Conservation (phyloP, 2,329 filamentous ascomycete species). For the Dactylonectria macrodidyma region DNA sequence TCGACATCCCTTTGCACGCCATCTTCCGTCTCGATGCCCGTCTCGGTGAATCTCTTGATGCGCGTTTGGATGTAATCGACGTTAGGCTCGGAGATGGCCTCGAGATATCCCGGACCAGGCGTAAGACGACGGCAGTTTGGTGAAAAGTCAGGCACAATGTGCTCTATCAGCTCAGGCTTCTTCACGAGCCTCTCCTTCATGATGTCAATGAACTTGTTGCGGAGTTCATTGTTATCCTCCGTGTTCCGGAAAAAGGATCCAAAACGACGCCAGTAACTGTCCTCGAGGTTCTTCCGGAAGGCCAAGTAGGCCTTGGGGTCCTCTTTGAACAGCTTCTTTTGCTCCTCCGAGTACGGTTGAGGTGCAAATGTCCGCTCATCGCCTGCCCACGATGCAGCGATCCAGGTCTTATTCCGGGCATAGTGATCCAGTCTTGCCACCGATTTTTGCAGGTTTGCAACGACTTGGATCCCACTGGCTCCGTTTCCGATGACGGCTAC, state of each 20-base stretch:
- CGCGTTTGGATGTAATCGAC: slow-evolving; percentile 72
- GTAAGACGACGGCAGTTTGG: slow-evolving; percentile 76
- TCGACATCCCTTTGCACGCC: slow-evolving; percentile 72
- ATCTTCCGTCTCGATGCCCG: slow-evolving; percentile 73
- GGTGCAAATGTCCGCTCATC: slow-evolving; percentile 69
- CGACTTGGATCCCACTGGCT: slow-evolving; percentile 71
- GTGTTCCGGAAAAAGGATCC: slow-evolving; percentile 68
- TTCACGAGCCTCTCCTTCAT: slow-evolving; percentile 68
- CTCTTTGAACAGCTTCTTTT: slow-evolving; percentile 69
- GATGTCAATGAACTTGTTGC: slow-evolving; percentile 59
- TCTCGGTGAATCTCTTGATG: slow-evolving; percentile 72
- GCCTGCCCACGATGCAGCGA: slow-evolving; percentile 73
- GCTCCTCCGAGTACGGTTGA: slow-evolving; percentile 68
- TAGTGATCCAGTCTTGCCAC: slow-evolving; percentile 74
- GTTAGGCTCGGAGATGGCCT: slow-evolving; percentile 73
- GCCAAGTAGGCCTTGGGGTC: slow-evolving; percentile 73
- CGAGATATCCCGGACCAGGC: slow-evolving; percentile 77
- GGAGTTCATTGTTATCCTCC: slow-evolving; percentile 62
- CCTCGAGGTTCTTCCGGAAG: slow-evolving; percentile 71
- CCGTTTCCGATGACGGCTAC: slow-evolving; percentile 76
- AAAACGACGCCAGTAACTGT: slow-evolving; percentile 75
- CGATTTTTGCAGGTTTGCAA: slow-evolving; percentile 65
- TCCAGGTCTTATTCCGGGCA: slow-evolving; percentile 76
- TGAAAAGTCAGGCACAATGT: slow-evolving; percentile 74
- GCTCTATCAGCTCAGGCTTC: slow-evolving; percentile 69